Evolutionary conservation across 140 eudicot species (phyloP).

Genomic region (Erigeron philadelphicus): DNA sequence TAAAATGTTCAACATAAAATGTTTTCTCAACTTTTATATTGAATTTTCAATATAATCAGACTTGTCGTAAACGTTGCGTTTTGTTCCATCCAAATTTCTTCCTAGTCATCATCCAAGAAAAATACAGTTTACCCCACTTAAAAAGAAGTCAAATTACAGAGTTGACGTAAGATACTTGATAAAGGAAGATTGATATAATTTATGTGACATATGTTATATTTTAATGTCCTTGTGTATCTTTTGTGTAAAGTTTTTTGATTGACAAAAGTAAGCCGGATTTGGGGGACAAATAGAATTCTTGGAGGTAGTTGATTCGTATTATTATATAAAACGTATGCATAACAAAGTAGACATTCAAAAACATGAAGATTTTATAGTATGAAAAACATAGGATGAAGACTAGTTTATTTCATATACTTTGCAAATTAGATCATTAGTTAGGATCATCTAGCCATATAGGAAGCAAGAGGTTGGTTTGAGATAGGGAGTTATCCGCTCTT

Average conservation of each 20-base stretch:
- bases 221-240: not conserved
- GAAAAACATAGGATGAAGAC: too few species aligned
- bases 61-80: slow-evolving; percentile 41
- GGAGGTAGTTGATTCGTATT: slow-evolving; percentile 7
- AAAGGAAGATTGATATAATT: not conserved
- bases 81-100: slow-evolving; percentile 25
- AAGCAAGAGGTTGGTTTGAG: too few species aligned
- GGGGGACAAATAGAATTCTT: slow-evolving; percentile 22
- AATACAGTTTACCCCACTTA: slow-evolving; percentile 6
- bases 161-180: slow-evolving; percentile 11
- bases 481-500: too few species aligned
- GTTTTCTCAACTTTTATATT: not conserved
- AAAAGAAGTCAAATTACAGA: slow-evolving; percentile 21
- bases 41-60: slow-evolving; percentile 6
- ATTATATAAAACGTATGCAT: not conserved
- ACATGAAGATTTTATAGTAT: too few species aligned
- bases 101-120: slow-evolving; percentile 23
- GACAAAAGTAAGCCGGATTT: slow-evolving; percentile 29
- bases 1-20: slow-evolving; percentile 18
- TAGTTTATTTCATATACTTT: too few species aligned
- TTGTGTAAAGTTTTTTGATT: not conserved
- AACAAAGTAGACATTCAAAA: too few species aligned
- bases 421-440: too few species aligned
- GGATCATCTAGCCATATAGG: too few species aligned
- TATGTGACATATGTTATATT: slow-evolving; percentile 10